Percentiles rank a stretch among this genome's conserved stretches.
Evolutionary conservation across 352 stramenopile genomes (phyloP).

Genomic region (Lagenidium sp.): DNA sequence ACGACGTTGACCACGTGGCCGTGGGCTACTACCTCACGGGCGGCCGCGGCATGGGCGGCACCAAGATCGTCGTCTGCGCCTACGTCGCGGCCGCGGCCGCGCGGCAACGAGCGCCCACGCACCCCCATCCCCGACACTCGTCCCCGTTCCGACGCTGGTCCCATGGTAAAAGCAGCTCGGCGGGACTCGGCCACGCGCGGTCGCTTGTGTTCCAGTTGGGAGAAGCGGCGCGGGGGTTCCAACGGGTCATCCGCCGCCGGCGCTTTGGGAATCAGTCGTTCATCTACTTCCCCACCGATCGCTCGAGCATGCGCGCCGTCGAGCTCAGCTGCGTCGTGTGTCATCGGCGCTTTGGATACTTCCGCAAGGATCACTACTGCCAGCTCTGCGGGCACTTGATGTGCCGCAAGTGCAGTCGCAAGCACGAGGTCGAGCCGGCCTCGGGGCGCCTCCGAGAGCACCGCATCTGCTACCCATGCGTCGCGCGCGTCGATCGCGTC

Average conservation of each 20-base stretch:
- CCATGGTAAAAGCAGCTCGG: not conserved
- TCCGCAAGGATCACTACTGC: conserved; percentile 49
- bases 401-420: conserved; percentile 52
- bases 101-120: not conserved
- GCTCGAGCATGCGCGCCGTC: conserved; percentile 4
- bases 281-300: conserved; percentile 23
- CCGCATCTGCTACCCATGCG: conserved; percentile 51
- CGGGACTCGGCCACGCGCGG: conserved; percentile 6
- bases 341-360: conserved; percentile 33
- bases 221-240: conserved; percentile 35
- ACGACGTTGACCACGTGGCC: conserved; percentile 41
- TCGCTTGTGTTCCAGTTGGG: conserved; percentile 31
- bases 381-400: conserved; percentile 54
- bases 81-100: conserved; percentile 23
- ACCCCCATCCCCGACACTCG: not conserved
- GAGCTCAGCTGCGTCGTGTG: conserved; percentile 38
- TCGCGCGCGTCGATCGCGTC: conserved; percentile 39
- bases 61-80: conserved; percentile 44
- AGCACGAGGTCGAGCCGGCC: conserved; percentile 57
- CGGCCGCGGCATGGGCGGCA: conserved; percentile 42
- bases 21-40: conserved; percentile 52
- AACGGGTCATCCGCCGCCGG: conserved; percentile 42
- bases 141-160: not conserved
- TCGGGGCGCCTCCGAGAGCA: conserved; percentile 34
- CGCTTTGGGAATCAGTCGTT: conserved; percentile 48